Percentiles rank a stretch among this genome's conserved stretches.
Conservation (phyloP, 352 stramenopile genomes). For the Albugo candida region DNA sequence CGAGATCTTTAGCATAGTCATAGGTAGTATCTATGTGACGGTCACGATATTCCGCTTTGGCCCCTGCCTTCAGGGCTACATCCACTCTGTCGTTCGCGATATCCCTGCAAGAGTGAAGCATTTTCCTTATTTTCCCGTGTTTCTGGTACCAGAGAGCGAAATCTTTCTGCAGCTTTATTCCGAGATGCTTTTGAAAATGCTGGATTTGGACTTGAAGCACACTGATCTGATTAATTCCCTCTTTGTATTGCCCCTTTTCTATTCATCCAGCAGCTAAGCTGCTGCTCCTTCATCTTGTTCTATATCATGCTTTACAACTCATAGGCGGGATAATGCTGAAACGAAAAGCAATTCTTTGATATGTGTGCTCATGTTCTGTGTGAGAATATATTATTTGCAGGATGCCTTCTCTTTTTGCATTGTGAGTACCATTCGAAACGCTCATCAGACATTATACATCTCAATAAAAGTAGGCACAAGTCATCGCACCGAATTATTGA, state of each 20-base stretch:
- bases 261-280: conserved; percentile 2
- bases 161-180: conserved; percentile 86
- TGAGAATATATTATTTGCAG: too few relatives aligned
- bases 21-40: not conserved
- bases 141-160: conserved; percentile 86
- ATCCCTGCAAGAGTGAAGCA: not conserved
- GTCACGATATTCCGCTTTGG: not conserved
- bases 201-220: conserved; percentile 90
- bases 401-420: too few relatives aligned
- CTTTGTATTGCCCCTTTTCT: conserved; percentile 82
- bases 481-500: too few relatives aligned
- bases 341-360: too few relatives aligned
- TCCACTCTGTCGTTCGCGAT: not conserved
- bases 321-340: too few relatives aligned
- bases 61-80: too few relatives aligned
- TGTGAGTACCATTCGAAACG: too few relatives aligned
- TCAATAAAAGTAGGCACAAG: too few relatives aligned
- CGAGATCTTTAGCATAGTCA: too few relatives aligned
- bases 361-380: too few relatives aligned
- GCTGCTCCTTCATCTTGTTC: conserved; percentile 16
- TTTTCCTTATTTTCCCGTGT: conserved; percentile 25
- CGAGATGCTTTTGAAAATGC: conserved; percentile 81
- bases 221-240: conserved; percentile 75
- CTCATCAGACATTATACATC: too few relatives aligned
- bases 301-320: conserved; percentile 89